Evolutionary conservation across 495 filamentous ascomycete species (phyloP), one percentile per base, ranked within the genome.

Genomic region (Penicillium cinerascens): DNA sequence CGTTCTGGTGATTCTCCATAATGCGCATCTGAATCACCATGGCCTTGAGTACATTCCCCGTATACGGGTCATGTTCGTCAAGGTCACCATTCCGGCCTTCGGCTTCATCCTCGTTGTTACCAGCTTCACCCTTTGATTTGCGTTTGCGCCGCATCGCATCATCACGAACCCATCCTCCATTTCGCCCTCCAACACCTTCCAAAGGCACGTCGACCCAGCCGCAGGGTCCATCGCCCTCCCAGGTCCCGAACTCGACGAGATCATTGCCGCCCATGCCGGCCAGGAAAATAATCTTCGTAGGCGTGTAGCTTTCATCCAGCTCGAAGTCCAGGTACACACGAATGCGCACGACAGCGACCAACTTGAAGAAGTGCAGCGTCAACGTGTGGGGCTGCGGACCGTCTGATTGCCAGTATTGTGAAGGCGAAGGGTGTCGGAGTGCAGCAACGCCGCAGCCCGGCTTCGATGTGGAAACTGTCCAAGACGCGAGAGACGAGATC

Each of bases 1-100:
- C 93, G 68, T 98, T 98, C 76, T 98, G 93, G 71, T 98, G 93
- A 60, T 98, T 98, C 73, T 96, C 95, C 50, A 89, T 79, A 55
- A 98, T 80, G 44, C 82, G 81, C 45, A 97, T 83, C 67, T 96
- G 91, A 11, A 97, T 77, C 40, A 97, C 81, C 73, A 87, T 95
- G 33, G 86, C 89, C 54, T 89, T 82, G 25, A 97, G 80, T 6
- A 89, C 87, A 66, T 83, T 83, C 0, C 83, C 85, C 22, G 83
- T 79, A 40, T 73, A 73, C 3, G 67, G 58, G 42, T 76, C 69
- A 1, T 79, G 78, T 21, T 43, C 41, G 2, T 22, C 16, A 20
- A 42, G 42, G 10, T 51, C 50, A 5, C 49, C 54, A 18, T 53
- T 41, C 7, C 33, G 18, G 15, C 55, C 52, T n/a, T 26, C 15